A percentile compares a stretch with the other conserved stretches of the same genome.
phyloP scores from a whole-genome alignment of 495 filamentous ascomycete species.

The Evansstolkia leycettana region DNA sequence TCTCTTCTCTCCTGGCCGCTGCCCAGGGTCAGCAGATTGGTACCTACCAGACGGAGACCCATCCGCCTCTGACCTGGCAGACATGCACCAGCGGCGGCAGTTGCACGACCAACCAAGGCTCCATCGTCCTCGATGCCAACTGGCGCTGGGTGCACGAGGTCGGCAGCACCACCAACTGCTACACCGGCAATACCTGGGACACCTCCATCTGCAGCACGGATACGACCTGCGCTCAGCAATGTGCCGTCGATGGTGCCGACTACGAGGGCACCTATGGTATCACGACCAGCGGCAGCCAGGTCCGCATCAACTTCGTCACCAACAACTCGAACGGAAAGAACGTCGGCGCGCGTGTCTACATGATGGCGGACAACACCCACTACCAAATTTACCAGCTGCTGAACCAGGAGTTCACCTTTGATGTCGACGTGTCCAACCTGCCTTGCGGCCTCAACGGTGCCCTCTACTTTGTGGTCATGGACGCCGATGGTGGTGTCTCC shows the following conservation, averaged over 20 bases:
- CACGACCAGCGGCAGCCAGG: conserved; percentile 35
- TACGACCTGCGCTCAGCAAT: conserved; percentile 41
- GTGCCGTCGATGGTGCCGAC: conserved; percentile 50
- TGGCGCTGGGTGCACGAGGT: conserved; percentile 49
- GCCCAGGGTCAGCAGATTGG: conserved; percentile 49
- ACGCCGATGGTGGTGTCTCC: conserved; percentile 44
- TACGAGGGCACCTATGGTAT: conserved; percentile 46
- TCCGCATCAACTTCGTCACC: conserved; percentile 46
- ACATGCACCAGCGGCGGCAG: conserved; percentile 39
- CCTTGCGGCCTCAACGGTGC: conserved; percentile 65
- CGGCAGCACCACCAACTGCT: conserved; percentile 51
- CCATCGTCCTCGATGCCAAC: conserved; percentile 52
- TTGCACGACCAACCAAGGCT: conserved; percentile 39
- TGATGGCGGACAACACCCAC: conserved; percentile 38
- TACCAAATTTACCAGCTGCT: conserved; percentile 50
- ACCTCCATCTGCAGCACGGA: conserved; percentile 40
- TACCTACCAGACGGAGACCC: conserved; percentile 41
- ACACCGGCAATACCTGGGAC: conserved; percentile 48
- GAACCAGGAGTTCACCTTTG: conserved; percentile 55
- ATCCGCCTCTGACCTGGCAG: conserved; percentile 45
- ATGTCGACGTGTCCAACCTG: conserved; percentile 51
- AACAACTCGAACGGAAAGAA: no score
- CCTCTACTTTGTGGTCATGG: conserved; percentile 57
- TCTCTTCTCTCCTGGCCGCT: no score
- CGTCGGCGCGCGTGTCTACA: conserved; percentile 49